Conservation (phyloP, 768 basidiomycete genomes). For the Leccinum variicolor region DNA sequence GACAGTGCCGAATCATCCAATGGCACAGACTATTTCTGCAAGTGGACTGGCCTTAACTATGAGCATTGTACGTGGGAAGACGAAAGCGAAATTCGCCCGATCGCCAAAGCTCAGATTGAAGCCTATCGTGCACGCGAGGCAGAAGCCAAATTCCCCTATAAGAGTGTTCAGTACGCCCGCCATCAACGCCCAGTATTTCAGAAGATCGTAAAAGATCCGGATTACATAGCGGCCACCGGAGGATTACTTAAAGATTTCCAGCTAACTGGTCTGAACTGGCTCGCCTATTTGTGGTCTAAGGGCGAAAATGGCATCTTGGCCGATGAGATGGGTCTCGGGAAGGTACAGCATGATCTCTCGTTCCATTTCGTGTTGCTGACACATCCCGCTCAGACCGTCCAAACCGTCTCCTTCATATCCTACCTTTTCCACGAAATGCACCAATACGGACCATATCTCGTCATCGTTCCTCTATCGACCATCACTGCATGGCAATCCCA, state of each 20-base stretch:
- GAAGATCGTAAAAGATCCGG: constrained; percentile 85
- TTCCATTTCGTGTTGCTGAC: constrained; percentile 11
- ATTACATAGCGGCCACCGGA: constrained; percentile 74
- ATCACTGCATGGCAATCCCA: constrained; percentile 98
- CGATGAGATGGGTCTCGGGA: constrained; percentile 99
- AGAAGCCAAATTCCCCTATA: constrained; percentile 80
- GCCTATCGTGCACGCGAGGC: constrained; percentile 75
- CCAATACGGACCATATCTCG: constrained; percentile 95
- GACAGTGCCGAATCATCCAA: constrained; percentile 47
- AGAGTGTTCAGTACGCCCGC: constrained; percentile 66
- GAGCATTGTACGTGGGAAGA: constrained; percentile 96
- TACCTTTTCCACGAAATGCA: constrained; percentile 90
- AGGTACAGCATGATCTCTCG: constrained; percentile 43
- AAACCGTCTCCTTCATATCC: constrained; percentile 92
- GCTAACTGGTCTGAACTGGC: constrained; percentile 96
- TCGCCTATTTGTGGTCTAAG: constrained; percentile 94
- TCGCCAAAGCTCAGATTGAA: constrained; percentile 75
- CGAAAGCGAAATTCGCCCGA: constrained; percentile 72
- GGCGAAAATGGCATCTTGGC: constrained; percentile 97
- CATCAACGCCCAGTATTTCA: constrained; percentile 72
- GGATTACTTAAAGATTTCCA: constrained; percentile 97
- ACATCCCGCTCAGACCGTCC: constrained; percentile 64
- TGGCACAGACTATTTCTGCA: constrained; percentile 88
- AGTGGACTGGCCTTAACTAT: constrained; percentile 93
- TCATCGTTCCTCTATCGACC: constrained; percentile 96